These are phyloP conservation scores for Dendrobium officinale DNA, from an alignment of 106 monocot species.

Conservation along the genomic window DNA sequence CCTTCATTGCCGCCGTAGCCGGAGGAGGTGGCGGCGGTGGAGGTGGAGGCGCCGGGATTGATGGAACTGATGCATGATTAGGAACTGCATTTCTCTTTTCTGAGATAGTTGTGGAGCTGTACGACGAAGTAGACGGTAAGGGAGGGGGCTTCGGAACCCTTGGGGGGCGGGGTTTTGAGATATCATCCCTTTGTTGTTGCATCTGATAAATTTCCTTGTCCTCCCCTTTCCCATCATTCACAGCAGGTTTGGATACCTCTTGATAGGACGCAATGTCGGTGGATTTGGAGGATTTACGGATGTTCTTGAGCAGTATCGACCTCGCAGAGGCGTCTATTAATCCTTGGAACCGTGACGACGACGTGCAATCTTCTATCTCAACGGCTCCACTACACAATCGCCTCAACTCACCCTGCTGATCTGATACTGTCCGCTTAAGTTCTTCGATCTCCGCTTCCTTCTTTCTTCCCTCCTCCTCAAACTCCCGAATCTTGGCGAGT, in stretches of 20 bases:
- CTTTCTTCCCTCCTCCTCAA: conserved; percentile 39
- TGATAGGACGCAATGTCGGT: conserved; percentile 10
- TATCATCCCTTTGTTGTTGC: conserved; percentile 12
- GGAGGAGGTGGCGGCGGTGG: conserved; percentile 62
- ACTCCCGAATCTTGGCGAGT: conserved; percentile 36
- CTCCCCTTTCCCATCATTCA: conserved; percentile 13
- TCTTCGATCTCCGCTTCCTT: conserved; percentile 44
- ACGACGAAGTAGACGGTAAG: conserved; percentile 30
- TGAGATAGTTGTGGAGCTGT: conserved; percentile 13
- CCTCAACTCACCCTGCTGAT: conserved; percentile 16
- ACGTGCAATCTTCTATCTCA: conserved; percentile 34
- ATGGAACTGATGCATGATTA: conserved; percentile 13
- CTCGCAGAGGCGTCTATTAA: conserved; percentile 32
- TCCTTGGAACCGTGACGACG: conserved; percentile 36
- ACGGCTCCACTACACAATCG: not conserved
- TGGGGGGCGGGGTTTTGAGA: conserved; percentile 23
- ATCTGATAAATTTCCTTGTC: conserved; percentile 10
- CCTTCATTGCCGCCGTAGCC: conserved; percentile 47
- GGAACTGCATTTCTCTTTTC: conserved; percentile 3
- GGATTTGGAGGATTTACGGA: conserved; percentile 16
- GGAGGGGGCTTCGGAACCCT: conserved; percentile 75
- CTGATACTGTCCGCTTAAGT: conserved; percentile 23
- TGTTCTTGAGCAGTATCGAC: conserved; percentile 19
- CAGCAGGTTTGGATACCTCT: conserved; percentile 9
- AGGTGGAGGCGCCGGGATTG: conserved; percentile 20